Base-by-base conservation (phyloP, 2,329 filamentous ascomycete genomes). In the Cladosporium sp. region DNA sequence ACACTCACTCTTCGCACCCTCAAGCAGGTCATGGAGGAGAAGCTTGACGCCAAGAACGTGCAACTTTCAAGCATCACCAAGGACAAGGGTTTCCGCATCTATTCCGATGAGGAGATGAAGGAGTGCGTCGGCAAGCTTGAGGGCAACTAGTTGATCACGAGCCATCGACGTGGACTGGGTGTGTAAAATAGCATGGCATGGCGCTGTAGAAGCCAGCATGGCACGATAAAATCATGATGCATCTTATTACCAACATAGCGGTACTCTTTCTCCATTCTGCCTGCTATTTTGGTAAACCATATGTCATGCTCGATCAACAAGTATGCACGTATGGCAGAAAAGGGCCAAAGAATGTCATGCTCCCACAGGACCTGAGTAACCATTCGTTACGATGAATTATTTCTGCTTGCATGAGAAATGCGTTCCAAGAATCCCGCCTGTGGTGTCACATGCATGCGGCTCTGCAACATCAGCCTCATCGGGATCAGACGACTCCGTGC, bases 11-110 rank as follows among this genome's bases (percentile, higher is more conserved):
- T 98, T 67, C 97, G 97, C 83, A 98, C 93, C 35, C 74, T 98
- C 71, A 98, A 97, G 81, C 93, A 98, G 76, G 93, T 98, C 63
- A 98, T 98, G 93, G 93, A 98, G 76, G 93, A 98, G 83, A 98
- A 98, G 78, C 80, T 98, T 56, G 93, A 98, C 70, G 82, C 90
- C 59, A 98, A 98, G 83, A 98, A 98, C 69, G 93, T 98, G 60
- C 93, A 98, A 77, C 74, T 98, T 63, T 93, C 93, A 50, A 97
- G 92, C 69, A 93, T 98, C 54, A 98, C 93, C 58, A 95, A 91
- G 79, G 92, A 96, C 61, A 92, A 88, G 75, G 93, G 93, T 53
- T 98, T 98, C 81, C 86, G 89, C 76, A 96, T 98, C 83, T 98
- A 98, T 79, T 87, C 85, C 54, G 93, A 98, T 66, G 89, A 92